Conservation (phyloP, 164 flowering plant genomes). For the Vitis cinerea region DNA sequence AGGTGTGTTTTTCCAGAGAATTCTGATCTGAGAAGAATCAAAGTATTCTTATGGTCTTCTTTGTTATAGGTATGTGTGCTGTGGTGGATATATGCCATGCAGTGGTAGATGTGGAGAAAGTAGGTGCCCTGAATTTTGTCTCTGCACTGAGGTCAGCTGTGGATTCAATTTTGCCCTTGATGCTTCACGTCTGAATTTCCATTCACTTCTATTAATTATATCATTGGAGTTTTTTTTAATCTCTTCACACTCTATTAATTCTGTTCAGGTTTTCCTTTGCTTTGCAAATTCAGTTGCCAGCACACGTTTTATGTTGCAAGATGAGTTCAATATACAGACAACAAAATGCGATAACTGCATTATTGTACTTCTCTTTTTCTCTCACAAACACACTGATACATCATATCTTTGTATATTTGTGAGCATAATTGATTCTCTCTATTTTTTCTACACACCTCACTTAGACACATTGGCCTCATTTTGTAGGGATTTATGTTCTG, state of each 20-base stretch:
- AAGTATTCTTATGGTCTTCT: background rate
- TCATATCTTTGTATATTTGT: too few species aligned
- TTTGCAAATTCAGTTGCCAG: conserved; percentile 72
- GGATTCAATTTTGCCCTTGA: background rate
- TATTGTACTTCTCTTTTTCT: conserved; percentile 41
- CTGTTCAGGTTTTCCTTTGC: conserved; percentile 56
- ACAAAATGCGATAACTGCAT: conserved; percentile 80
- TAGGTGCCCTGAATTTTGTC: conserved; percentile 60
- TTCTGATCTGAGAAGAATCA: background rate
- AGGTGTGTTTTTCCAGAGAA: background rate
- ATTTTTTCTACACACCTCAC: background rate
- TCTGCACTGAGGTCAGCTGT: conserved; percentile 48
- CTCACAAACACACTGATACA: background rate
- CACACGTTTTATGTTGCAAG: conserved; percentile 77
- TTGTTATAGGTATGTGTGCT: conserved; percentile 45
- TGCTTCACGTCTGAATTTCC: background rate
- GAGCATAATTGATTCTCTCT: background rate
- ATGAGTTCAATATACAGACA: conserved; percentile 78
- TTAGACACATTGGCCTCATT: background rate
- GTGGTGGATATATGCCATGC: conserved; percentile 69
- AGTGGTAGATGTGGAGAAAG: conserved; percentile 71
- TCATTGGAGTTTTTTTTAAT: too few species aligned
- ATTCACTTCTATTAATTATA: too few species aligned
- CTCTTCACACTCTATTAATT: background rate
- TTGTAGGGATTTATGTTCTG: conserved; percentile 75